A percentile compares a stretch with the other conserved stretches of the same genome.
Conservation (phyloP, 306 rosid species). For the peach (Prunus persica) region Prunus_persica_NCBIv2 NC_034009.1:40219001-40219500, state of each 20-base stretch:
- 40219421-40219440: slow-evolving; percentile 19
- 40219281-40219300: slow-evolving; percentile 7
- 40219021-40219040: not conserved
- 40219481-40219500: too few relatives aligned
- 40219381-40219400: not conserved
- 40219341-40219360: slow-evolving; percentile 3
- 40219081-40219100: slow-evolving; percentile 76
- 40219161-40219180: slow-evolving; percentile 16
- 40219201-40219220: not conserved
- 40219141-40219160: slow-evolving; percentile 52
- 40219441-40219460: slow-evolving; percentile 15
- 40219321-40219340: not conserved
- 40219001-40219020: not conserved
- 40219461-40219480: slow-evolving; percentile 10
- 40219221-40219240: not conserved
- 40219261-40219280: not conserved
- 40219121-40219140: slow-evolving; percentile 76
- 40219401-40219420: not conserved
- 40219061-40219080: slow-evolving; percentile 63
- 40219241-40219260: not conserved
- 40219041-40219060: not conserved
- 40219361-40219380: slow-evolving; percentile 7
- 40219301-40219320: slow-evolving; percentile 15
- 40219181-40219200: slow-evolving; percentile 7
- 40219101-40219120: slow-evolving; percentile 78